Evolutionary conservation across 768 basidiomycete species (phyloP), one percentile per base, ranked within the genome.

Genomic region (Pleurotus cornucopiae): DNA sequence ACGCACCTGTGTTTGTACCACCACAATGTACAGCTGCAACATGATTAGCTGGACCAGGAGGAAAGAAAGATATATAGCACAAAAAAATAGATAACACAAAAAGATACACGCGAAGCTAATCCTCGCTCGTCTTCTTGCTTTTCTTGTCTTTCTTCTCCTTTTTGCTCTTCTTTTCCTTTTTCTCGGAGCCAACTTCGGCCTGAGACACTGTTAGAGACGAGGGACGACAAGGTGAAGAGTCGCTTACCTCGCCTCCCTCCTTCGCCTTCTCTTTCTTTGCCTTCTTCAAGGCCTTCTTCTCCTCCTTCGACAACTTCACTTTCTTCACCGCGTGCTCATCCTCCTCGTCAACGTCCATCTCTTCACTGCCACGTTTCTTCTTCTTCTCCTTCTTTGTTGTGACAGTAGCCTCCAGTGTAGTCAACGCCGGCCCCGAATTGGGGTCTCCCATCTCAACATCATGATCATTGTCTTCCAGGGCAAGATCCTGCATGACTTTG

Each of bases 231-330:
- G 34, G 43, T 49, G 30, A 43, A 43, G 30, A 11, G 45, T 7
- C 39, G 51, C 12, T 14, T 44, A 77, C 79, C 58, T 71, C 75
- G 16, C 61, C 77, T 16, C 71, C 76, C 61, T 78, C 79, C 68
- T 82, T 84, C n/a, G 72, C 79, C 39, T 43, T 53, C 63, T 82
- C 78, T 72, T 89, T 89, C 67, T 80, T 80, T 44, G 84, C 85
- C 71, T 87, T 90, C 71, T 89, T 91, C 68, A 87, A 69, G 14
- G 88, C 86, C 75, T 89, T 91, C 77, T 90, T 90, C 73, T 92
- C 89, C 71, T 91, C 89, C 71, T 91, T 91, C 18, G 85, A 85
- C 47, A 89, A 63, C 74, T 91, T 90, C 56, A 77, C 76, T 73
- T 91, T 91, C 73, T 90, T 91, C 51, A 73, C 60, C 5, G 83